These are phyloP conservation scores for Spirogloea muscicola DNA, from an alignment of 139 green algal species.

Conservation along the genomic window DNA sequence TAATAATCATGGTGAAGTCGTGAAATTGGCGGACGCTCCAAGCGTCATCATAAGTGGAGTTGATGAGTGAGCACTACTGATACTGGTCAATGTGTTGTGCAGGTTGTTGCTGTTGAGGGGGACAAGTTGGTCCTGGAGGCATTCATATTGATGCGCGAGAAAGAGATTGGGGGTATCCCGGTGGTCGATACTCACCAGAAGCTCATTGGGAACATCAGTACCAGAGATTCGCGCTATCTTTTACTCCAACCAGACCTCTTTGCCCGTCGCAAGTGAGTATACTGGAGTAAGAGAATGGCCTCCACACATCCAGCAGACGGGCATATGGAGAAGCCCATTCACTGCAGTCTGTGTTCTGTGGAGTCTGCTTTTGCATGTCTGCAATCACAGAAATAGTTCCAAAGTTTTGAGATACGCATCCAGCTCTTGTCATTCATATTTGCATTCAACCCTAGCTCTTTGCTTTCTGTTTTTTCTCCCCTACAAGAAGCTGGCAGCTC, in stretches of 20 bases:
- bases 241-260: slow-evolving; percentile 28
- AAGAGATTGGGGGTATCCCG: slow-evolving; percentile 16
- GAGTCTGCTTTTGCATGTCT: no score
- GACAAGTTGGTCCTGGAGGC: slow-evolving; percentile 12
- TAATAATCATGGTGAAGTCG: background rate
- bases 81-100: slow-evolving; percentile 3
- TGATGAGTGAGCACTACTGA: background rate
- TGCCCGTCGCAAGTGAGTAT: slow-evolving; percentile 4
- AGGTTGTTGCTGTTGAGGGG: slow-evolving; percentile 26
- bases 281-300: no score
- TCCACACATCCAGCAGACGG: no score
- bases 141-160: slow-evolving; percentile 33
- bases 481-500: background rate
- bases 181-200: slow-evolving; percentile 6
- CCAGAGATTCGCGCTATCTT: slow-evolving; percentile 16
- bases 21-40: background rate
- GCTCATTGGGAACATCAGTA: slow-evolving; percentile 24
- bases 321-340: no score
- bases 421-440: background rate
- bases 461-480: background rate
- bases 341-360: background rate
- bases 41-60: background rate
- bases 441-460: background rate
- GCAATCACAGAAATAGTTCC: no score
- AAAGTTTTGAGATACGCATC: no score